Conservation (phyloP, 2,329 filamentous ascomycete species). For the Pestalotiopsis sp. region DNA sequence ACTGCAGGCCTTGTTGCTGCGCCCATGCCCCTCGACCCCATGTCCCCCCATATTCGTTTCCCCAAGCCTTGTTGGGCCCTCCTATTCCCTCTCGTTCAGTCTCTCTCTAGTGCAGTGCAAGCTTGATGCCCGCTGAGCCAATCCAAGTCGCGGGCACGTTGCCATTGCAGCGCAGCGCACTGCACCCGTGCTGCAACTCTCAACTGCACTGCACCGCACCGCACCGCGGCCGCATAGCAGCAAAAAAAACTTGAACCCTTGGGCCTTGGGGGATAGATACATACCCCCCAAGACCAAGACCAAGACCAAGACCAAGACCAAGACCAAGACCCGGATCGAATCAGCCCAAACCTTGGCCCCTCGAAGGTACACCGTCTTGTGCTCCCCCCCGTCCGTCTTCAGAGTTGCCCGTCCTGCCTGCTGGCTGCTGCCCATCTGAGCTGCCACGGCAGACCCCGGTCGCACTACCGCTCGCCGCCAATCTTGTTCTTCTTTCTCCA, state of each 20-base stretch:
- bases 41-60: not conserved
- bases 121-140: not conserved
- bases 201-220: not conserved
- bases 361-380: not conserved
- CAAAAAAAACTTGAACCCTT: not conserved
- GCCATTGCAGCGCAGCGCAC: not conserved
- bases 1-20: not conserved
- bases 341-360: not conserved
- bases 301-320: not conserved
- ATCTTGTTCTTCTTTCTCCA: slow-evolving; percentile 4
- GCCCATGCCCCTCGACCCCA: not conserved
- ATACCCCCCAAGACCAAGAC: not conserved
- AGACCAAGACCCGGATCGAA: not conserved
- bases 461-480: slow-evolving; percentile 8
- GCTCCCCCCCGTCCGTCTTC: not conserved
- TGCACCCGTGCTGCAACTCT: not conserved
- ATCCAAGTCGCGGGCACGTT: not conserved
- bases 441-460: slow-evolving; percentile 11
- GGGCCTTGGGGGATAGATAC: not conserved
- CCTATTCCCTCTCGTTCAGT: not conserved
- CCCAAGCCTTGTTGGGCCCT: not conserved
- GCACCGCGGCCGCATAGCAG: not conserved
- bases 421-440: not conserved
- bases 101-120: no score
- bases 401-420: not conserved